Evolutionary conservation across 2,329 filamentous ascomycete genomes (phyloP), one percentile per base, ranked within the genome.

Genomic region (Atkinsonella texensis): DNA sequence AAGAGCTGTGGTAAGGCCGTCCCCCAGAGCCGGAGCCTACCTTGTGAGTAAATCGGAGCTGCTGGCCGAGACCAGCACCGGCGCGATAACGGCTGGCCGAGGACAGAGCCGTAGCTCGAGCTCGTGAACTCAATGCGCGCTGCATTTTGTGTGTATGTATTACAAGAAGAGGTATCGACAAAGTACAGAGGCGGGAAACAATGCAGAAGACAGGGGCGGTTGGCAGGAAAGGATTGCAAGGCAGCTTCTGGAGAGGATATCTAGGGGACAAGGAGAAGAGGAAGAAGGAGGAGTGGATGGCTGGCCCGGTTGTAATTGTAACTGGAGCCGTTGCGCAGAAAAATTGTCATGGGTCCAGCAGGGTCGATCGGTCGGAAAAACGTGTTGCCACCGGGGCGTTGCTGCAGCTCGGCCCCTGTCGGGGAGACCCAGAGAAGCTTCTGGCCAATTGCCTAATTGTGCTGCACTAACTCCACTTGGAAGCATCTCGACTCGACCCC

Each of bases 31-130:
- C 5, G n/a, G 20, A 44, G 39, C 56, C 65, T 56, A 95, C 89
- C 88, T 97, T 97, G 81, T 97, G 91, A 60, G 91, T 89, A 70
- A 95, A 98, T 69, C 93, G 83, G 71, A 95, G 82, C 76, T 97
- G 91, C 72, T 95, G 89, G 62, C 88, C 76, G 63, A 88, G 70
- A 62, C 80, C 78, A 64, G 79, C 71, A 64, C 75, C 73, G 55
- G 83, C 75, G 63, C 83, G 81, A 69, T 84, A 76, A 67, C 79
- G 81, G 62, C 82, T 74, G 68, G 78, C 79, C 68, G 85, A 80
- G 58, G 83, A 85, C 63, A 91, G 82, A 76, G 84, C 82, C 61
- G 89, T 87, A 68, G 88, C 83, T 76, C 89, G 79, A 65, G 86
- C 76, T 69, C 81, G 79, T 63, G 87, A 88, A 68, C 87, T 82